phyloP scores from a whole-genome alignment of 306 rosid species.

The Quercus cerris region DNA sequence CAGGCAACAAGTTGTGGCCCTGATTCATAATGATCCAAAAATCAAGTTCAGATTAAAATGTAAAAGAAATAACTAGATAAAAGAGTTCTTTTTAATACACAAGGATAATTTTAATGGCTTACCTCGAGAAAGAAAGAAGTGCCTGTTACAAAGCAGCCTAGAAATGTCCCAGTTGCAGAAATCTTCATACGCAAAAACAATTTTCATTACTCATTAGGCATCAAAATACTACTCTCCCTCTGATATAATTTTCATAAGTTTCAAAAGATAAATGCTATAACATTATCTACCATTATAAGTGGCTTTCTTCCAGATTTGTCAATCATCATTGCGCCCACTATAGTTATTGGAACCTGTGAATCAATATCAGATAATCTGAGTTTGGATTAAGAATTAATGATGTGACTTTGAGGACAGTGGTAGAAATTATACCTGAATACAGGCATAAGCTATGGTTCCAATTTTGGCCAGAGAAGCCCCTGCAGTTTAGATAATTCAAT shows the following conservation, averaged over 20 bases:
- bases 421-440: conserved; percentile 38
- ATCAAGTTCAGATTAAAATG: not conserved
- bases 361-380: not conserved
- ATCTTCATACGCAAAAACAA: conserved; percentile 28
- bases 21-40: conserved; percentile 6
- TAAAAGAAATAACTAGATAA: no score
- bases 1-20: conserved; percentile 22
- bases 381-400: not conserved
- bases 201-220: not conserved
- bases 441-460: conserved; percentile 48
- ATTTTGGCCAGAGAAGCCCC: conserved; percentile 42
- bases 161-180: conserved; percentile 50
- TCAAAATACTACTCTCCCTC: not conserved
- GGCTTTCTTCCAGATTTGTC: conserved; percentile 49
- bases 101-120: not conserved
- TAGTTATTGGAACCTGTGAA: conserved; percentile 48
- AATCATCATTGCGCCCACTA: conserved; percentile 36
- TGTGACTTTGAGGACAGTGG: not conserved
- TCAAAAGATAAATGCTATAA: not conserved
- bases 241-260: not conserved
- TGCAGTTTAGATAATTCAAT: conserved; percentile 13
- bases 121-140: conserved; percentile 46
- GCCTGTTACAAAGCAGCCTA: conserved; percentile 49
- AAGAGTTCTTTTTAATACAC: not conserved
- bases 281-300: conserved; percentile 41